Conservation (phyloP, 1,139 yeast species). For the Kodamaea fungicola region DNA sequence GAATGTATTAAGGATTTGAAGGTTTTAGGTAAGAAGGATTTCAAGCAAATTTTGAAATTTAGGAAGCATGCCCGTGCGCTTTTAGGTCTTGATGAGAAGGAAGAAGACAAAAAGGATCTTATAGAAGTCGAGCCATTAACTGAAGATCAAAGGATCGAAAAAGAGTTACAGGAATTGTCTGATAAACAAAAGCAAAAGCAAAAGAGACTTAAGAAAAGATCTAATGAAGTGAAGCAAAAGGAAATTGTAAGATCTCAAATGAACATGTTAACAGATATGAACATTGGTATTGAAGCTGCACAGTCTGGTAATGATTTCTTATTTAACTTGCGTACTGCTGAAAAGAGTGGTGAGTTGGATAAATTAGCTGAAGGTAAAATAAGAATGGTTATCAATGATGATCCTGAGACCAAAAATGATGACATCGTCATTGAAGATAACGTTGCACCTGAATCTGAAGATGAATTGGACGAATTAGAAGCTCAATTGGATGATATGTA, state of each 20-base stretch:
- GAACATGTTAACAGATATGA: constrained; percentile 93
- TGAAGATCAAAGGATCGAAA: constrained; percentile 87
- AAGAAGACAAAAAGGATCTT: constrained; percentile 38
- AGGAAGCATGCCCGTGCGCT: constrained; percentile 81
- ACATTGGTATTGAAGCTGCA: constrained; percentile 93
- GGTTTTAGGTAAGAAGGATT: constrained; percentile 91
- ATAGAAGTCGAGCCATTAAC: constrained; percentile 69
- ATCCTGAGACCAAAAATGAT: constrained; percentile 51
- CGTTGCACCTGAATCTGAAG: constrained; percentile 46
- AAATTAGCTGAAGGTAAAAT: constrained; percentile 78
- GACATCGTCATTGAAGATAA: constrained; percentile 49
- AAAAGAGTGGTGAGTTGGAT: constrained; percentile 76
- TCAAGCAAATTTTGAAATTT: constrained; percentile 80
- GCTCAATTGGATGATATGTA: constrained; percentile 83
- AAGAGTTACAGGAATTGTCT: constrained; percentile 71
- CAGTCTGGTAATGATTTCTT: constrained; percentile 73
- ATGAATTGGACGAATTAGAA: constrained; percentile 70
- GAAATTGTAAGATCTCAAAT: constrained; percentile 90
- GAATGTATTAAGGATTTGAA: constrained; percentile 88
- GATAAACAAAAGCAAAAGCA: constrained; percentile 65
- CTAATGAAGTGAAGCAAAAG: constrained; percentile 81
- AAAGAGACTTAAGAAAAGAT: constrained; percentile 78
- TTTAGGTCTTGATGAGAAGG: constrained; percentile 61
- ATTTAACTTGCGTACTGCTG: constrained; percentile 79
- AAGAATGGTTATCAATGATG: constrained; percentile 65